Evolutionary conservation across 805 yeast species (phyloP), one percentile per base, ranked within the genome.

Genomic region (Metschnikowia noctiluminum): DNA sequence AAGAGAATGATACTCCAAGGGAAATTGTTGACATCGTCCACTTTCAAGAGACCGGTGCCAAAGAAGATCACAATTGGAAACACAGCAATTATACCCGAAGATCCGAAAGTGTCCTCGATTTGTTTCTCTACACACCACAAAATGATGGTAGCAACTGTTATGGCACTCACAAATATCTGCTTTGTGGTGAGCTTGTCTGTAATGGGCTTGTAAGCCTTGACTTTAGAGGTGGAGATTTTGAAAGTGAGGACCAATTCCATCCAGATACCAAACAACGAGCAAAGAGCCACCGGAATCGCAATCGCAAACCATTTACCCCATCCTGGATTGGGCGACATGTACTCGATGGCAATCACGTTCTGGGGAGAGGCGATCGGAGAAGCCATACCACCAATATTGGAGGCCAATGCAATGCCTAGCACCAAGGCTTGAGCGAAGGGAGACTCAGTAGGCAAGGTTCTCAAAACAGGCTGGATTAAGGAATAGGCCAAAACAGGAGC

Each of bases 361-460:
- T 92, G 99, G 1, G 99, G 99, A 2, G 97, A 89, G 1, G 97
- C 91, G 61, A 92, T 92, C 7, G 99, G 99, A 4, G 96, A 89
- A 0, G 96, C 86, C 96, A 91, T 92, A 55, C 99, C 99, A 21
- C 96, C 98, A 42, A 92, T 74, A 63, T 92, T 89, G 7, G 96
- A 86, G 1, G 98, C 95, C 48, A 92, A 71, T 0, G 98, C 98
- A 57, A 92, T 87, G 39, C 97, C 98, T 40, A 92, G 69, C 43
- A 92, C 86, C 58, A 92, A 74, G 1, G 96, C 89, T 62, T 88
- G 85, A 7, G 88, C 87, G 59, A 89, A 89, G 3, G 82, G 77
- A 21, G 91, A 84, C 11, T 82, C 82, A 42, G 86, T 81, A 16
- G 96, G 95, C 38, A 91, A 70, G 0, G 95, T 88, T 60, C 96